Evolutionary conservation across 345 rosid genomes (phyloP), one percentile per base, ranked within the genome.

Genomic region (Turnera subulata): DNA sequence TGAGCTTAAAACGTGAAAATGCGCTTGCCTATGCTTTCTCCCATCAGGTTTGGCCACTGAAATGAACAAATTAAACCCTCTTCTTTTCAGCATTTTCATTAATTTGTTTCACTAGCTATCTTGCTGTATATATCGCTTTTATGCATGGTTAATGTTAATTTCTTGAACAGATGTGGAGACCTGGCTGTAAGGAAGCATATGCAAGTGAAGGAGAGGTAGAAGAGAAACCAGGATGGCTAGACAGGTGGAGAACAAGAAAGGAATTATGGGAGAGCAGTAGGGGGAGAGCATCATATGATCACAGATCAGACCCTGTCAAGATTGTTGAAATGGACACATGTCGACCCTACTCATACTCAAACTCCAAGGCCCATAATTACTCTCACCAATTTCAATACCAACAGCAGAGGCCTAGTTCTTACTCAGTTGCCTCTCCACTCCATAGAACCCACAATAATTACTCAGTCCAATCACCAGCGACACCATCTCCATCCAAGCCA

Each of bases 201-300:
- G 80, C 74, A 54, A 79, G 82, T 43, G 81, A 83, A 42, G 79
- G 72, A 50, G 84, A 81, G 56, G 45, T 67, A 25, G 76, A 81
- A 15, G 75, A 35, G 38, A 70, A 58, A 58, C 73, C 65, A 12
- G 52, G 73, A 56, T 53, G 77, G 40, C 45, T 66, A 48, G 76
- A 76, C 46, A 69, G 70, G 50, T 55, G 76, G 73, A 50, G 23
- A 37, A 62, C 55, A 16, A 77, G 65, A 69, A 68, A 56, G 67
- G 50, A 40, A 49, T 46, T 66, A n/a, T n/a, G n/a, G 65, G 44
- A 68, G 53, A 55, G 26, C 46, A 67, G 39, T 10, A 68, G 83
- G 16, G 29, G 57, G n/a, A 17, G 11, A 12, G 37, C 61, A 8
- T 52, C 17, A 13, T 9, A 14, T 16, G 66, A 44, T 38, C 44